phyloP scores from a whole-genome alignment of 1,284 basidiomycete species.

The Cutaneotrichosporon sp. region DNA sequence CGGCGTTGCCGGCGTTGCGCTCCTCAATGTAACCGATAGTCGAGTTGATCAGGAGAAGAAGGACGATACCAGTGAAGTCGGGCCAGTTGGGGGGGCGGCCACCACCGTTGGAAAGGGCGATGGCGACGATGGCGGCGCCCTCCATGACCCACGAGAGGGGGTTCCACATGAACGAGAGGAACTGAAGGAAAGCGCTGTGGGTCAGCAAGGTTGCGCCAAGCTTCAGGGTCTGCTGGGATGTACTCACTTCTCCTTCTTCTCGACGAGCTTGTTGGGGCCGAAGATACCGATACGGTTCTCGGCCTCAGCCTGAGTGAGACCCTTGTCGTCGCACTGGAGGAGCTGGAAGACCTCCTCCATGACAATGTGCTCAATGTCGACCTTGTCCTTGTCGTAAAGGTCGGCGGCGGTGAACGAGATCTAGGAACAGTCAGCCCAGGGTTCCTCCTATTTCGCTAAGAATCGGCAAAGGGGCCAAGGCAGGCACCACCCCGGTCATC shows the following conservation, averaged over 20 bases:
- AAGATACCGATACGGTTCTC: conserved; percentile 86
- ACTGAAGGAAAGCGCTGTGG: conserved; percentile 60
- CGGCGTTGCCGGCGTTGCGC: conserved; percentile 93
- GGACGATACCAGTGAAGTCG: conserved; percentile 95
- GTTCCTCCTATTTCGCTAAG: not conserved
- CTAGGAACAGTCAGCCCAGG: conserved; percentile 25
- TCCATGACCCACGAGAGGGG: conserved; percentile 99
- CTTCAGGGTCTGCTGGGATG: no score
- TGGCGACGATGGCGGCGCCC: conserved; percentile 93
- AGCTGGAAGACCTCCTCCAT: conserved; percentile 97
- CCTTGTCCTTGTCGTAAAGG: conserved; percentile 97
- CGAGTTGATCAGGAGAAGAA: conserved; percentile 92
- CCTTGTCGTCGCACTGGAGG: conserved; percentile 78
- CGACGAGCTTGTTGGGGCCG: conserved; percentile 93
- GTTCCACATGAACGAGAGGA: conserved; percentile 98
- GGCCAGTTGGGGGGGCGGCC: conserved; percentile 87
- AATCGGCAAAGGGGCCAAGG: not conserved
- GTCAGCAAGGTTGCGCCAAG: no score
- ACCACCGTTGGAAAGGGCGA: conserved; percentile 90
- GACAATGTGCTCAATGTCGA: conserved; percentile 94
- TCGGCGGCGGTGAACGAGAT: conserved; percentile 57
- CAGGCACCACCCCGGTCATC: no score
- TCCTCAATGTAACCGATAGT: conserved; percentile 98
- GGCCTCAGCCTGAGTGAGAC: conserved; percentile 76
- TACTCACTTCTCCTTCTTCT: conserved; percentile 74